A percentile compares a stretch with the other conserved stretches of the same genome.
Evolutionary conservation across 495 filamentous ascomycete species (phyloP).

Genomic region (Xeromyces bisporus): DNA sequence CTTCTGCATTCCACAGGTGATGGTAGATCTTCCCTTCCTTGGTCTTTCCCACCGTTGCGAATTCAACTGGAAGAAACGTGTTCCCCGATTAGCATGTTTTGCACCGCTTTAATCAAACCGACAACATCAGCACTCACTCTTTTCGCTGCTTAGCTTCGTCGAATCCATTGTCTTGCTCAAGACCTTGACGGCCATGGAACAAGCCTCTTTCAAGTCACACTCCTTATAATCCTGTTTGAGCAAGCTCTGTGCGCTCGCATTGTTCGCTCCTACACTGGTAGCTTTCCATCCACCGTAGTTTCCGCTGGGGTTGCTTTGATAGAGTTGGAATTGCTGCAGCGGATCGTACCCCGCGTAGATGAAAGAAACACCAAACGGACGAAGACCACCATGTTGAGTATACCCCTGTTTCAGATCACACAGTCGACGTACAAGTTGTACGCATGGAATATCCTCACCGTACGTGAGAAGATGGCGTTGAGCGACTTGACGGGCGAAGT

Average conservation of each 20-base stretch:
- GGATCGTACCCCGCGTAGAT: conserved; percentile 98
- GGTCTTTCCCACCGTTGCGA: conserved; percentile 93
- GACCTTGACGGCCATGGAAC: conserved; percentile 94
- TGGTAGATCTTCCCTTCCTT: conserved; percentile 92
- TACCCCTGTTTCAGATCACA: conserved; percentile 99
- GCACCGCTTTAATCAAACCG: neutral
- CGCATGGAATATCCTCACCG: conserved; percentile 98
- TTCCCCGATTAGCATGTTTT: conserved; percentile 17
- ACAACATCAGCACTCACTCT: conserved; percentile 47
- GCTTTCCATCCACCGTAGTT: conserved; percentile 99
- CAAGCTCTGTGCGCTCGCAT: conserved; percentile 90
- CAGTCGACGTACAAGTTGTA: conserved; percentile 89
- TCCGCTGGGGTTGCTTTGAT: conserved; percentile 98
- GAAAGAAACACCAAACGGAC: conserved; percentile 96
- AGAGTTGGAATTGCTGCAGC: conserved; percentile 91
- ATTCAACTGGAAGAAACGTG: conserved; percentile 60
- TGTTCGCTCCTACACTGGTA: conserved; percentile 93
- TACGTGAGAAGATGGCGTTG: conserved; percentile 96
- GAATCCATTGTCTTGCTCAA: conserved; percentile 99
- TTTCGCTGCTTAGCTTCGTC: conserved; percentile 95
- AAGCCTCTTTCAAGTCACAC: conserved; percentile 88
- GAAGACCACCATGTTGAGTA: conserved; percentile 94
- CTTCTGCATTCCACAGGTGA: conserved; percentile 90
- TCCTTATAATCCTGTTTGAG: conserved; percentile 99
- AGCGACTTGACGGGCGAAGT: conserved; percentile 91